These are phyloP conservation scores for Ascochyta rabiei DNA, from an alignment of 2,329 filamentous ascomycete genomes.

Conservation along the genomic window DNA sequence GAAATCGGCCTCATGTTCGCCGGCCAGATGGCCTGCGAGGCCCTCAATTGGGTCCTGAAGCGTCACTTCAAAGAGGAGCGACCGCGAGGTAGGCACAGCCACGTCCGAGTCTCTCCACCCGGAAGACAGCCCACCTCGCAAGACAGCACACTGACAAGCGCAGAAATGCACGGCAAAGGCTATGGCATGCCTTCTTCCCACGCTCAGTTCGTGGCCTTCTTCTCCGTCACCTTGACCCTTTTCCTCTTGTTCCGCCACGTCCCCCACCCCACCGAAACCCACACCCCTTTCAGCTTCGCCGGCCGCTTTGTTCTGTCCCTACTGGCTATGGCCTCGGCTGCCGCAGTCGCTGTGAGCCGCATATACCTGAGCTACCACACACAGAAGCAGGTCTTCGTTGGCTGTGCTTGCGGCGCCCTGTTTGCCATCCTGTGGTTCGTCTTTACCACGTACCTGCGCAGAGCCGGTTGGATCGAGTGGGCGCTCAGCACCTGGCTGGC, in stretches of 20 bases:
- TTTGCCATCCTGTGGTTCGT: slow-evolving; percentile 82
- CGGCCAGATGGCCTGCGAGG: slow-evolving; percentile 91
- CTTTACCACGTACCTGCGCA: slow-evolving; percentile 69
- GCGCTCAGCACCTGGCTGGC: slow-evolving; percentile 69
- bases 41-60: slow-evolving; percentile 87
- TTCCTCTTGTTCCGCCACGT: slow-evolving; percentile 83
- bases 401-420: slow-evolving; percentile 70
- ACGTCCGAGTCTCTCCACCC: no score
- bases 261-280: slow-evolving; percentile 54
- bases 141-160: slow-evolving; percentile 12
- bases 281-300: slow-evolving; percentile 62
- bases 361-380: slow-evolving; percentile 96
- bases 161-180: slow-evolving; percentile 80
- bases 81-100: slow-evolving; percentile 68
- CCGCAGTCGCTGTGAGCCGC: slow-evolving; percentile 74
- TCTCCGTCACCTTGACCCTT: slow-evolving; percentile 80
- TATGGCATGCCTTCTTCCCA: slow-evolving; percentile 98
- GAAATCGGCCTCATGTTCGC: slow-evolving; percentile 89
- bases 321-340: slow-evolving; percentile 49
- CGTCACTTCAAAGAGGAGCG: slow-evolving; percentile 90
- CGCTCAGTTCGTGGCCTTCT: slow-evolving; percentile 92
- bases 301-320: slow-evolving; percentile 64
- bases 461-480: slow-evolving; percentile 74
- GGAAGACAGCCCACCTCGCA: neutral
- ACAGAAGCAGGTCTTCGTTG: slow-evolving; percentile 81